These are phyloP conservation scores for Magnusiomyces suaveolens DNA, from an alignment of 1,139 yeast species.

Conservation along the genomic window DNA sequence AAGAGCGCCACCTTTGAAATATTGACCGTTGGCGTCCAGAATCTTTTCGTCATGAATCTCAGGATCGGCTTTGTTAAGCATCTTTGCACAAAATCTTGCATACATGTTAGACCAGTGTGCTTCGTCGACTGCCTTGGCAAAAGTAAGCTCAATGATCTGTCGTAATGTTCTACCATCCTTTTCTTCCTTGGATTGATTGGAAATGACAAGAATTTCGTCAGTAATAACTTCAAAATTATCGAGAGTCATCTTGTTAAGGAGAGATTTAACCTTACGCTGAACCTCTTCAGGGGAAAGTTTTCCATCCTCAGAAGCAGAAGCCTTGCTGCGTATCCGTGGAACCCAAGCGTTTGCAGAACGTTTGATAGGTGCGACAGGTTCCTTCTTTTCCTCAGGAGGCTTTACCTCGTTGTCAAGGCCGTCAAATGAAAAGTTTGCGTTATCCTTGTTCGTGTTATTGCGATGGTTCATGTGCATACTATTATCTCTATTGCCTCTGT, in stretches of 20 bases:
- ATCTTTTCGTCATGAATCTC: slow-evolving; percentile 56
- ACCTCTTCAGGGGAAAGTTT: slow-evolving; percentile 63
- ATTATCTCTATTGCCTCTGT: slow-evolving; percentile 29
- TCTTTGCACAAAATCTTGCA: slow-evolving; percentile 86
- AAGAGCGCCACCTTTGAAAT: slow-evolving; percentile 54
- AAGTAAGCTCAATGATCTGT: slow-evolving; percentile 73
- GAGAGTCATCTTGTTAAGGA: slow-evolving; percentile 84
- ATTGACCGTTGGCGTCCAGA: slow-evolving; percentile 43
- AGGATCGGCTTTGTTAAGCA: slow-evolving; percentile 58
- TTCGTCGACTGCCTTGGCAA: slow-evolving; percentile 96
- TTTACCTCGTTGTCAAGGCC: slow-evolving; percentile 14
- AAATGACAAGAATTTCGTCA: slow-evolving; percentile 64
- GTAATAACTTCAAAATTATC: slow-evolving; percentile 83
- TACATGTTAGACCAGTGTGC: slow-evolving; percentile 97
- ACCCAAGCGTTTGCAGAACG: slow-evolving; percentile 88
- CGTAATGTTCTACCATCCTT: slow-evolving; percentile 73
- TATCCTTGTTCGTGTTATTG: background rate
- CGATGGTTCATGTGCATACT: background rate
- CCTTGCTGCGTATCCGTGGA: slow-evolving; percentile 44
- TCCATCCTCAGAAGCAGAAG: slow-evolving; percentile 37
- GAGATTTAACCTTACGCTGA: slow-evolving; percentile 76
- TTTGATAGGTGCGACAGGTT: slow-evolving; percentile 20
- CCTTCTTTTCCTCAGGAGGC: slow-evolving; percentile 14
- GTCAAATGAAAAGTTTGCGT: background rate
- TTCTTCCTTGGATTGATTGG: slow-evolving; percentile 83